Evolutionary conservation across 2,329 filamentous ascomycete genomes (phyloP).

Genomic region (Venturia pyrina): DNA sequence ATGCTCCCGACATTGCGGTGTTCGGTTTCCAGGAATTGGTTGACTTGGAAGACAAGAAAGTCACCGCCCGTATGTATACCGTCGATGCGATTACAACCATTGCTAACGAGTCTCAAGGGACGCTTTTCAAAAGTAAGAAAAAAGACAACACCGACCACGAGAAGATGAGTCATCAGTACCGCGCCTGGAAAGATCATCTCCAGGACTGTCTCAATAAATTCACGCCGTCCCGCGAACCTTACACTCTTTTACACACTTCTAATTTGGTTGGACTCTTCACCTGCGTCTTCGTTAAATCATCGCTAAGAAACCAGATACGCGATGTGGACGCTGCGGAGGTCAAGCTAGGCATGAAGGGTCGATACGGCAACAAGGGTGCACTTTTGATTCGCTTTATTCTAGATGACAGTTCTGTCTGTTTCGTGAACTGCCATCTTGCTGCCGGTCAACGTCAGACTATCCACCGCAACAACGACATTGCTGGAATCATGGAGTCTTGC

Average conservation of each 20-base stretch:
- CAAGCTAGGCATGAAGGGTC: conserved; percentile 90
- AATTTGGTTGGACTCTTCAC: conserved; percentile 92
- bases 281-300: conserved; percentile 84
- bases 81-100: not conserved
- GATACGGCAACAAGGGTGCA: conserved; percentile 95
- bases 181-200: conserved; percentile 89
- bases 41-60: conserved; percentile 92
- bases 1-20: conserved; percentile 77
- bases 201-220: conserved; percentile 72
- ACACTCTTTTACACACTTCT: conserved; percentile 78
- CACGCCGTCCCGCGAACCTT: conserved; percentile 66
- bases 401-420: conserved; percentile 89
- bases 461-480: conserved; percentile 84
- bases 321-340: conserved; percentile 73
- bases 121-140: conserved; percentile 71
- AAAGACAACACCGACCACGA: conserved; percentile 80
- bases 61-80: conserved; percentile 64
- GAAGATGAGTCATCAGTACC: conserved; percentile 93
- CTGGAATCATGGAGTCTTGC: conserved; percentile 73
- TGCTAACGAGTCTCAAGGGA: conserved; percentile 40
- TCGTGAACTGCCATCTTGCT: conserved; percentile 94
- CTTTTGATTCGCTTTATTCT: conserved; percentile 84
- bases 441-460: conserved; percentile 87
- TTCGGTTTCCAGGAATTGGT: conserved; percentile 99
- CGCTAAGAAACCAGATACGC: conserved; percentile 63